Evolutionary conservation across 2,329 filamentous ascomycete genomes (phyloP).

Genomic region (Trichoderma polysporum): DNA sequence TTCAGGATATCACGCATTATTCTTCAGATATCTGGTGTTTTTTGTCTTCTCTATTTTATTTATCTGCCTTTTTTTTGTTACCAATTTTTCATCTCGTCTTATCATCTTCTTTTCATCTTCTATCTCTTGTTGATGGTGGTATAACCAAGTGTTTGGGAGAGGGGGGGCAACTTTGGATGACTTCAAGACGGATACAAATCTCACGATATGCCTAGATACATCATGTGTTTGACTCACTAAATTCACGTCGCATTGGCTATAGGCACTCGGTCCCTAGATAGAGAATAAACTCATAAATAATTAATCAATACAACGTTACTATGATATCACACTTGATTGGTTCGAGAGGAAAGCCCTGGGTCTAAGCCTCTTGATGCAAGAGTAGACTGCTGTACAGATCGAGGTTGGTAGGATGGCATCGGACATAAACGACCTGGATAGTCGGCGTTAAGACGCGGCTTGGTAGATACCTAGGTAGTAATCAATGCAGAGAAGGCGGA

Average conservation of each 20-base stretch:
- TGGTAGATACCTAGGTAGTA: too few species aligned
- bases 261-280: not conserved
- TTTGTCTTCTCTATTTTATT: not conserved
- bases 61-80: conserved; percentile 12
- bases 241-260: not conserved
- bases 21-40: conserved; percentile 22
- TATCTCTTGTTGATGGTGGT: not conserved
- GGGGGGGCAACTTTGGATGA: not conserved
- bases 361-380: not conserved
- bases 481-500: not conserved
- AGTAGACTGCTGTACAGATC: not conserved
- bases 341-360: not conserved
- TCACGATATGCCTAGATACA: conserved; percentile 10
- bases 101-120: conserved; percentile 3
- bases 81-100: not conserved
- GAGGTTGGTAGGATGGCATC: not conserved
- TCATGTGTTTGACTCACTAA: not conserved
- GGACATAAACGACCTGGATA: not conserved
- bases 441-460: not conserved
- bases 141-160: not conserved
- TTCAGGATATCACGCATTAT: conserved; percentile 18
- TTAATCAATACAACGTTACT: not conserved
- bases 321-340: not conserved
- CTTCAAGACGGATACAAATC: conserved; percentile 7
- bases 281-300: not conserved